phyloP scores from a whole-genome alignment of 164 flowering plant species.

The Vitis amurensis region DNA sequence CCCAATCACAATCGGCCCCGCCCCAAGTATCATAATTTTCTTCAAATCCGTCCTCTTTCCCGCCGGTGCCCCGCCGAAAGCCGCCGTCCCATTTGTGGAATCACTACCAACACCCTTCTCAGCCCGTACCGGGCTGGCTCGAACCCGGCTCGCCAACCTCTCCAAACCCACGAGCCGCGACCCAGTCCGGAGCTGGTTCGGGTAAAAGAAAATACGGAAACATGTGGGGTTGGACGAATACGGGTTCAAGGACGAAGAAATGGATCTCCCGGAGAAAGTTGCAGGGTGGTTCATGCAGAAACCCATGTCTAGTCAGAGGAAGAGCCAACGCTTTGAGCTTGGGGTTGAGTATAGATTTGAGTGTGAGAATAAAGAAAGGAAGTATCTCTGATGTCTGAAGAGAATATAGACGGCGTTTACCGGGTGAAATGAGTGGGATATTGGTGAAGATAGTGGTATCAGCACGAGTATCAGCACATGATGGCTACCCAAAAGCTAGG shows the following conservation, averaged over 20 bases:
- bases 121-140: slow-evolving; percentile 8
- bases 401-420: too few relatives aligned
- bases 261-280: slow-evolving; percentile 8
- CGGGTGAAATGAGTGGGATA: too few relatives aligned
- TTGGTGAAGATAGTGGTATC: too few relatives aligned
- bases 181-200: slow-evolving; percentile 10
- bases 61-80: not conserved
- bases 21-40: slow-evolving; percentile 93
- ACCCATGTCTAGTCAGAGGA: slow-evolving; percentile 11
- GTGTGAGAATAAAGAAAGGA: too few relatives aligned
- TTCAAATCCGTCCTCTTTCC: slow-evolving; percentile 85
- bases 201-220: slow-evolving; percentile 10
- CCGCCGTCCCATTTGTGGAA: too few relatives aligned
- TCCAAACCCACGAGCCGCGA: not conserved
- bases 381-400: too few relatives aligned
- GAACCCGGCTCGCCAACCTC: not conserved
- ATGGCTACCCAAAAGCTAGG: too few relatives aligned
- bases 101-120: not conserved
- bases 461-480: too few relatives aligned
- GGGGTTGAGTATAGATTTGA: not conserved
- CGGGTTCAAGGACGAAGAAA: slow-evolving; percentile 7
- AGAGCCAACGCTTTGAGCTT: not conserved
- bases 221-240: slow-evolving; percentile 1
- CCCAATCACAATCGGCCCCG: slow-evolving; percentile 96
- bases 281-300: slow-evolving; percentile 25